These are phyloP conservation scores for Conticribra guillardii DNA, from an alignment of 108 stramenopile genomes.

Conservation along the genomic window DNA sequence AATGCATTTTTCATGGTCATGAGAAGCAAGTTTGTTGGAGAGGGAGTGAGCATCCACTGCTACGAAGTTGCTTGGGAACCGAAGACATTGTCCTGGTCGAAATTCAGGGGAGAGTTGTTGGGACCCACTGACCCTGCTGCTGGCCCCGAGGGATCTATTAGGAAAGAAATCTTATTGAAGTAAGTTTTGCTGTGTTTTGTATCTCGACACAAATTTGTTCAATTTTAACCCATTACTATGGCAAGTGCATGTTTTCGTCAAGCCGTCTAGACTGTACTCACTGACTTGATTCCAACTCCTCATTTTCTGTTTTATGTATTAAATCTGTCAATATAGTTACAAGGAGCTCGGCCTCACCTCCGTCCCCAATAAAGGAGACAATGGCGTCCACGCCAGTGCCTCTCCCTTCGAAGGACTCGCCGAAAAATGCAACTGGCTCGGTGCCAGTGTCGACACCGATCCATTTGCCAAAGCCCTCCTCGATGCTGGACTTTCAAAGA, in stretches of 20 bases:
- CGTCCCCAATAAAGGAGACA: conserved; percentile 88
- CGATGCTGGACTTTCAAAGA: conserved; percentile 64
- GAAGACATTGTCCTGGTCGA: conserved; percentile 73
- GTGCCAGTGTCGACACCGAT: conserved; percentile 64
- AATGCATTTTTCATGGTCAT: conserved; percentile 96
- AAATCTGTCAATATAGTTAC: conserved; percentile 50
- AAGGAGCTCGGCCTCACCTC: conserved; percentile 70
- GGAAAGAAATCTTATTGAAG: conserved; percentile 74
- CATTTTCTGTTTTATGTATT: no score
- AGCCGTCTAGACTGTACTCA: neutral
- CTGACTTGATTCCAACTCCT: neutral
- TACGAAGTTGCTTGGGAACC: conserved; percentile 91
- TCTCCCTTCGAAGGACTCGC: conserved; percentile 93
- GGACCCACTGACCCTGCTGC: conserved; percentile 91
- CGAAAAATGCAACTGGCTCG: conserved; percentile 88
- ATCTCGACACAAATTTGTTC: conserved; percentile 4
- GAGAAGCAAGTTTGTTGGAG: conserved; percentile 87
- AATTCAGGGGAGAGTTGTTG: conserved; percentile 82
- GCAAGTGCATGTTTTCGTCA: neutral
- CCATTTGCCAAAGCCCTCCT: conserved; percentile 81
- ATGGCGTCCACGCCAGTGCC: conserved; percentile 93
- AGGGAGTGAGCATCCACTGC: conserved; percentile 79
- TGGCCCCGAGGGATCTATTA: conserved; percentile 78
- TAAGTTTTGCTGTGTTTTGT: no score
- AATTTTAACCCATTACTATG: neutral